A percentile compares a stretch with the other conserved stretches of the same genome.
These are phyloP conservation scores for Suillus hirtellus DNA, from an alignment of 768 basidiomycete species.

Conservation along the genomic window DNA sequence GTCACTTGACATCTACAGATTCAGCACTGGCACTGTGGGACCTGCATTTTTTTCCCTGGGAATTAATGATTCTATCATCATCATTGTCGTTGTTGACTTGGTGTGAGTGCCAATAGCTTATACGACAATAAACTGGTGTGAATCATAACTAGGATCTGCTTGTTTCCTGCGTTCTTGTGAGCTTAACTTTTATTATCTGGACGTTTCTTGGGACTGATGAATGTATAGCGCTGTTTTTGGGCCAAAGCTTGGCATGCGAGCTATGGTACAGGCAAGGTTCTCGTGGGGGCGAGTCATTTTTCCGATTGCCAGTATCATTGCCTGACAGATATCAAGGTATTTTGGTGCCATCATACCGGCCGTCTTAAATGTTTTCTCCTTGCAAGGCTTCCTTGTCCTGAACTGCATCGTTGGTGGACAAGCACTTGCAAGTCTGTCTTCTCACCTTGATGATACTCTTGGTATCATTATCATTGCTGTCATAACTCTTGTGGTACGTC, in stretches of 20 bases:
- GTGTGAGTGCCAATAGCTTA: slow-evolving; percentile 33
- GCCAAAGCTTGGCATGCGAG: slow-evolving; percentile 55
- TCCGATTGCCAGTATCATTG: neutral
- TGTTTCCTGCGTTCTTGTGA: slow-evolving; percentile 41
- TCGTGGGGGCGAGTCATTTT: slow-evolving; percentile 44
- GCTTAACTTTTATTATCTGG: slow-evolving; percentile 9
- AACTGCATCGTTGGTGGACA: slow-evolving; percentile 68
- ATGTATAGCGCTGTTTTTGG: slow-evolving; percentile 47
- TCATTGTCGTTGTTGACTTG: slow-evolving; percentile 45
- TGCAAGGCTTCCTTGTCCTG: slow-evolving; percentile 58
- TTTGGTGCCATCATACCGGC: slow-evolving; percentile 42
- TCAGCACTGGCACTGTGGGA: slow-evolving; percentile 50
- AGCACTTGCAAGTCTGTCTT: slow-evolving; percentile 50
- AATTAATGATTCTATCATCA: slow-evolving; percentile 41
- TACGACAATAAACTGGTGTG: neutral
- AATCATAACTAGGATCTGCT: slow-evolving; percentile 28
- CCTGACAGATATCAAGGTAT: slow-evolving; percentile 32
- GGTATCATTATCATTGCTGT: slow-evolving; percentile 36
- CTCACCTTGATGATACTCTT: slow-evolving; percentile 29
- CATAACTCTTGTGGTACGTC: slow-evolving; percentile 32
- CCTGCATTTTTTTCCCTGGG: slow-evolving; percentile 51
- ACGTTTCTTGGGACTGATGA: neutral
- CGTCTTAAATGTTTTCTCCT: slow-evolving; percentile 48
- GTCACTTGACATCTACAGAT: slow-evolving; percentile 27
- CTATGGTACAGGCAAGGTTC: slow-evolving; percentile 58